Evolutionary conservation across 2,329 filamentous ascomycete genomes (phyloP).

Genomic region (Calonectria crousiana): DNA sequence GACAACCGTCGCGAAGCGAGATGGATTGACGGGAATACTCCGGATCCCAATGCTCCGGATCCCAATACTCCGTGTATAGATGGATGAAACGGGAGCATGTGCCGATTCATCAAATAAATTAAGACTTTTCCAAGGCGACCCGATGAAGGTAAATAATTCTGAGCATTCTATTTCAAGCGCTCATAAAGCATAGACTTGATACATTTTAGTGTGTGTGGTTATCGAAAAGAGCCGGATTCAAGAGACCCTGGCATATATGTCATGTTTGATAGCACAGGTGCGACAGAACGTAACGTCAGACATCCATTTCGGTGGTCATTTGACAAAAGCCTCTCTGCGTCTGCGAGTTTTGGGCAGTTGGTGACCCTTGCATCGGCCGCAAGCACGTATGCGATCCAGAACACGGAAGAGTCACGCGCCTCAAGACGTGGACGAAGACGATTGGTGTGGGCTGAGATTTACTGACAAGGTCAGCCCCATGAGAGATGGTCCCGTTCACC

Average conservation of each 20-base stretch:
- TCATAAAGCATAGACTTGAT: no score
- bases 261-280: neutral
- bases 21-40: neutral
- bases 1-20: neutral
- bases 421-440: neutral
- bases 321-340: neutral
- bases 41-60: neutral
- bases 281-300: neutral
- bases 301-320: neutral
- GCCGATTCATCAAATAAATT: no score
- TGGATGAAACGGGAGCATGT: neutral
- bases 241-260: neutral
- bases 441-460: neutral
- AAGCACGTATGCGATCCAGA: neutral
- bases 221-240: neutral
- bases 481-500: neutral
- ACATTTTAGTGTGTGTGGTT: neutral
- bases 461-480: neutral
- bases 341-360: neutral
- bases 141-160: neutral
- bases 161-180: neutral
- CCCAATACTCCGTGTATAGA: neutral
- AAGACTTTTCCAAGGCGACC: no score
- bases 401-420: neutral
- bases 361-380: neutral